A percentile compares a stretch with the other conserved stretches of the same genome.
These are phyloP conservation scores for Syncephalastrum monosporum DNA, from an alignment of 371 early-diverging fungal species.

Conservation along the genomic window DNA sequence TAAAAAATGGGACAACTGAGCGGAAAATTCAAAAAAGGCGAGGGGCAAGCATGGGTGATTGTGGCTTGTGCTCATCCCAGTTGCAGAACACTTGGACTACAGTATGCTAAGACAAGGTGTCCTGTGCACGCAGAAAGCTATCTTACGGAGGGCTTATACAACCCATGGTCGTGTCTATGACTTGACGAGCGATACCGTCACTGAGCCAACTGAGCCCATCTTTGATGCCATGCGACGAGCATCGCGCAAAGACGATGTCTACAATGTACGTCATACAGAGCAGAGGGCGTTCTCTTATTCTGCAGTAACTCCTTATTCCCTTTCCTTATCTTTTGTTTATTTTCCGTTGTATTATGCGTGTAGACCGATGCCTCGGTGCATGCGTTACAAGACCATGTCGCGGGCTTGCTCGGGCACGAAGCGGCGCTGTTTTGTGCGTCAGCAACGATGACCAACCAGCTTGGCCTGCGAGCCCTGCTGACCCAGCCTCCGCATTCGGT, in stretches of 20 bases:
- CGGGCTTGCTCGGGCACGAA: conserved; percentile 72
- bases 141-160: no score
- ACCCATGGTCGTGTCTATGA: conserved; percentile 24
- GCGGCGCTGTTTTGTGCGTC: conserved; percentile 77
- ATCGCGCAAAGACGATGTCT: conserved; percentile 84
- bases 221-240: conserved; percentile 71
- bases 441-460: conserved; percentile 87
- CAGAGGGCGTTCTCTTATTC: no score
- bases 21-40: no score
- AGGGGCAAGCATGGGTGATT: no score
- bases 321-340: background rate
- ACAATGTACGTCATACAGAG: conserved; percentile 42
- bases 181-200: conserved; percentile 70
- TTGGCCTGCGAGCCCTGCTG: conserved; percentile 79
- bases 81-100: no score
- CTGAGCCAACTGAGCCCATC: conserved; percentile 81
- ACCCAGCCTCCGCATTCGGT: conserved; percentile 79
- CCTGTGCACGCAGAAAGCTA: no score
- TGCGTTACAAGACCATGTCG: conserved; percentile 64
- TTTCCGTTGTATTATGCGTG: background rate
- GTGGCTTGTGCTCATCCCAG: no score
- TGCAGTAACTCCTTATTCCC: background rate
- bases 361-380: conserved; percentile 65
- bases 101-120: no score
- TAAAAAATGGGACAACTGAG: no score